These are phyloP conservation scores for Kodamaea jinghongensis DNA, from an alignment of 805 yeast species.

Conservation along the genomic window DNA sequence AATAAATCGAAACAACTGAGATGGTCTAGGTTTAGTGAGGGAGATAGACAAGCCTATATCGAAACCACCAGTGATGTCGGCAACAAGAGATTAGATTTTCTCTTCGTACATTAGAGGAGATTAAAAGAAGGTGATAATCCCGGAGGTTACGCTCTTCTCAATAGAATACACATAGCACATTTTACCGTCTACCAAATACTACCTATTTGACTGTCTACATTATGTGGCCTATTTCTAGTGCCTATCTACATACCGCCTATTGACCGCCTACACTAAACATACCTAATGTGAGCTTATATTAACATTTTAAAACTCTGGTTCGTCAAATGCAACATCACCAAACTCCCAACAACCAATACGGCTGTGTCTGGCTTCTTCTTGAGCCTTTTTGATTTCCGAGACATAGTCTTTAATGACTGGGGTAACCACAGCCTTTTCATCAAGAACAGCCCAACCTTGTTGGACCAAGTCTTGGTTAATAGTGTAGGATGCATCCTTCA, in stretches of 20 bases:
- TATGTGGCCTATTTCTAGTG: no score
- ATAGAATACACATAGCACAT: no score
- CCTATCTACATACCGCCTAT: no score
- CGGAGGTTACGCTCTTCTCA: no score
- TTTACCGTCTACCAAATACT: no score
- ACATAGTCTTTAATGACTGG: conserved; percentile 35
- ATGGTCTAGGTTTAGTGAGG: conserved; percentile 52
- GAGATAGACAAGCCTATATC: conserved; percentile 50
- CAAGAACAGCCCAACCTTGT: conserved; percentile 62
- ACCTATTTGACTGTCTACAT: no score
- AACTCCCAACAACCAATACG: conserved; percentile 72
- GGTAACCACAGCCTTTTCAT: conserved; percentile 20
- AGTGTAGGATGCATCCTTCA: conserved; percentile 53
- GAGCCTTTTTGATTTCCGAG: conserved; percentile 38
- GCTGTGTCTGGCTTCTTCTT: conserved; percentile 46
- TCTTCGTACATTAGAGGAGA: conserved; percentile 26
- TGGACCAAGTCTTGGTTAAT: conserved; percentile 57
- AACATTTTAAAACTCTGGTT: conserved; percentile 2
- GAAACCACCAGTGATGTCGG: conserved; percentile 50
- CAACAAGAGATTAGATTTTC: conserved; percentile 52
- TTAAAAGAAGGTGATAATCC: no score
- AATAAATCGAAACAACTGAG: conserved; percentile 42
- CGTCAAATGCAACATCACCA: conserved; percentile 52
- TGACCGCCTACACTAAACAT: no score
- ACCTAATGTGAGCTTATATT: no score